Conservation (phyloP, 495 filamentous ascomycete species). For the Oidiodendron maius region DNA sequence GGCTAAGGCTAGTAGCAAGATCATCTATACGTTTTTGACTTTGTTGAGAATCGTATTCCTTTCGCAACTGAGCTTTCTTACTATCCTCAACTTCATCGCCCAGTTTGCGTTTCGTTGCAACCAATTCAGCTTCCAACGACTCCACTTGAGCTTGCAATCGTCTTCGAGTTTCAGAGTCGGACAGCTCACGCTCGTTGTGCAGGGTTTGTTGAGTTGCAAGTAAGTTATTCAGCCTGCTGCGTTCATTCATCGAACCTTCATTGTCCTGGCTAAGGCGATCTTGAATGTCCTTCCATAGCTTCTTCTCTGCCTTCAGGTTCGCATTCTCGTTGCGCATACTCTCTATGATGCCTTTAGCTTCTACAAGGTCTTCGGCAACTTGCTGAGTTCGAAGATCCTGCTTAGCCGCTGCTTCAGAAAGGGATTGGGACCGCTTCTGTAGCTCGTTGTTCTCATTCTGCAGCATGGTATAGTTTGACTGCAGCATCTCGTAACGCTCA, state of each 20-base stretch:
- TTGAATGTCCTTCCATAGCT: slow-evolving; percentile 86
- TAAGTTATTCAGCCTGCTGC: slow-evolving; percentile 68
- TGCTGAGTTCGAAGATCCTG: slow-evolving; percentile 88
- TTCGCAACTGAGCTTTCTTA: slow-evolving; percentile 70
- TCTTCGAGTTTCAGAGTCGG: slow-evolving; percentile 73
- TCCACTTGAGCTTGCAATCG: slow-evolving; percentile 72
- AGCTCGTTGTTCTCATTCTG: slow-evolving; percentile 80
- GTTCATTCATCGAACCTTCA: slow-evolving; percentile 76
- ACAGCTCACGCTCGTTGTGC: slow-evolving; percentile 82
- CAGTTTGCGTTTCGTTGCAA: slow-evolving; percentile 73
- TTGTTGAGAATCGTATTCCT: slow-evolving; percentile 84
- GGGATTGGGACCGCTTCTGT: slow-evolving; percentile 65
- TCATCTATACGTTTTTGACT: slow-evolving; percentile 86
- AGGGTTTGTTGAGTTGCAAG: slow-evolving; percentile 77
- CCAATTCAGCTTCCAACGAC: slow-evolving; percentile 69
- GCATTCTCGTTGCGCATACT: slow-evolving; percentile 86
- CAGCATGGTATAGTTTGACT: slow-evolving; percentile 74
- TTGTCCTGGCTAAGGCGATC: slow-evolving; percentile 81
- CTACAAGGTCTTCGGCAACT: slow-evolving; percentile 87
- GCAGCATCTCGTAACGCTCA: slow-evolving; percentile 85
- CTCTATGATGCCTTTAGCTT: slow-evolving; percentile 72
- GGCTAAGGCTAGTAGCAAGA: slow-evolving; percentile 67
- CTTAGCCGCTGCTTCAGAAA: slow-evolving; percentile 78
- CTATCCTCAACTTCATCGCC: slow-evolving; percentile 76
- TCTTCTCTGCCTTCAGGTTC: slow-evolving; percentile 89